A percentile compares a stretch with the other conserved stretches of the same genome.
phyloP scores from a whole-genome alignment of 2,329 filamentous ascomycete species.

The Verruconis gallopava region DNA sequence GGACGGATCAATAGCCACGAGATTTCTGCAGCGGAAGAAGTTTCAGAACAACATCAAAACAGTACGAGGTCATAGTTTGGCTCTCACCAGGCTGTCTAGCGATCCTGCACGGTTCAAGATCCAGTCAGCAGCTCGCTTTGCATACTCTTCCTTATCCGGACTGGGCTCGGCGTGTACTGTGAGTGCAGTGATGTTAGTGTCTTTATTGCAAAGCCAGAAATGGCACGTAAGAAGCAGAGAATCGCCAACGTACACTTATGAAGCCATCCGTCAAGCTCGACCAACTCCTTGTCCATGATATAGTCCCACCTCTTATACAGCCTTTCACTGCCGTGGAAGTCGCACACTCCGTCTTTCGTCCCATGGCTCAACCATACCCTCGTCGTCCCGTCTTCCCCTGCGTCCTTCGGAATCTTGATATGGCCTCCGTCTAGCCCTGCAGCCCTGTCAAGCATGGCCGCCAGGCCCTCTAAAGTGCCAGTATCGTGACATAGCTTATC shows the following conservation, averaged over 20 bases:
- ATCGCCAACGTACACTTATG: slow-evolving; percentile 45
- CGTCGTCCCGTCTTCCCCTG: slow-evolving; percentile 41
- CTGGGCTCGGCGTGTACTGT: slow-evolving; percentile 24
- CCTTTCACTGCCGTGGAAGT: slow-evolving; percentile 50
- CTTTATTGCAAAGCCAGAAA: no score
- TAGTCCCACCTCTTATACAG: slow-evolving; percentile 20
- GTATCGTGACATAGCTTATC: slow-evolving; percentile 70
- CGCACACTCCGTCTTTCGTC: slow-evolving; percentile 56
- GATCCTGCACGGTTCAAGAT: slow-evolving; percentile 16
- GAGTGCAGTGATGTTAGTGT: no score
- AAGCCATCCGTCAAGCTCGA: slow-evolving; percentile 62
- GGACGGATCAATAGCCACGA: no score
- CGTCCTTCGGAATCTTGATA: slow-evolving; percentile 29
- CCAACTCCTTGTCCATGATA: slow-evolving; percentile 56
- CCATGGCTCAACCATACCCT: slow-evolving; percentile 66
- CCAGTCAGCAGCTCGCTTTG: slow-evolving; percentile 22
- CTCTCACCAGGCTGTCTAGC: slow-evolving; percentile 5
- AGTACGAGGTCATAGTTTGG: slow-evolving; percentile 9
- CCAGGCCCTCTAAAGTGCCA: slow-evolving; percentile 71
- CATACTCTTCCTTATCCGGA: slow-evolving; percentile 21
- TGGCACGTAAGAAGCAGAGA: not conserved
- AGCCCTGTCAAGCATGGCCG: slow-evolving; percentile 65
- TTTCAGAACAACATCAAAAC: no score
- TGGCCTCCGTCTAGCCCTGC: slow-evolving; percentile 44
- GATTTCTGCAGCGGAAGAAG: no score